Evolutionary conservation across 2,329 filamentous ascomycete species (phyloP), one percentile per base, ranked within the genome.

Genomic region (Aspergillus sp.): DNA sequence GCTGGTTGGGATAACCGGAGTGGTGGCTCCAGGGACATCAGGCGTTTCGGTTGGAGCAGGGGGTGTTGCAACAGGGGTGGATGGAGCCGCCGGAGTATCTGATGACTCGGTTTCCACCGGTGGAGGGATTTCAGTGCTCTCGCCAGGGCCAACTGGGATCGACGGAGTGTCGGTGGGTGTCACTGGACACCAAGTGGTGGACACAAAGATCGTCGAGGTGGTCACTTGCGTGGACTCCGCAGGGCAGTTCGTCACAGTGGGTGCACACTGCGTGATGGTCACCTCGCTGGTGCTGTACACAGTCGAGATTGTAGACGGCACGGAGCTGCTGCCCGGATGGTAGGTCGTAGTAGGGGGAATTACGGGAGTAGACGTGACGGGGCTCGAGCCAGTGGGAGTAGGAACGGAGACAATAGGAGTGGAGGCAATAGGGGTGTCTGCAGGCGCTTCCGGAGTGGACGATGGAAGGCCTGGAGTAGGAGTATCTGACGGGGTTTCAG

Each of bases 101-200:
- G 61, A 59, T 13, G 43, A 36, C 18, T 32, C 26, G 61, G 60
- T 42, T 30, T 56, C 56, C 7, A 13, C 56, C n/a, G 56, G 55
- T 26, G 49, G 56, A 48, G 51, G 51, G 32, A 58, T 47, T 12
- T 55, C 51, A 20, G 56, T 48, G 47, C 41, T 61, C 48, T 56
- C 42, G 5, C 38, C 34, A 41, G 56, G 45, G 7, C 38, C 34
- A 41, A 53, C 34, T 36, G 45, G 44, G 36, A n/a, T 22, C 8
- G 36, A 20, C 36, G 48, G 41, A 18, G 58, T 50, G 12, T 53
- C 48, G 30, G 66, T 68, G 15, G 64, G 64, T 8, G 73, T 75
- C 32, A 75, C 71, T 36, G 77, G 84, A 80, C 83, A 86, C 68
- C 86, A 70, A 41, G 85, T 87, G 61, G 85, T 87, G 50, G 81